Evolutionary conservation across 495 filamentous ascomycete genomes (phyloP), one percentile per base, ranked within the genome.

Genomic region (Aspergillus nidulans): DNA sequence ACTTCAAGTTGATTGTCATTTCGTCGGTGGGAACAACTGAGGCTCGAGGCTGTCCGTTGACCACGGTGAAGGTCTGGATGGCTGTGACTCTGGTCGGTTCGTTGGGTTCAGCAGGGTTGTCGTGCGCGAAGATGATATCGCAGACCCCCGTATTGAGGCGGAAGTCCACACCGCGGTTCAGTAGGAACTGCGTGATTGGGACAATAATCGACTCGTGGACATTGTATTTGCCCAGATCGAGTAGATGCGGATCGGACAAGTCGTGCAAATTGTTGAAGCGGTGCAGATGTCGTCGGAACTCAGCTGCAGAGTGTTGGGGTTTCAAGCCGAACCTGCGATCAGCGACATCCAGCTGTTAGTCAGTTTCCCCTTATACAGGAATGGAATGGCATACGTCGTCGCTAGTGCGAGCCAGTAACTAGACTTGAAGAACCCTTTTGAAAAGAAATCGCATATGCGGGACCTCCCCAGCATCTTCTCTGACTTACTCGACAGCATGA

Each of bases 131-230:
- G 39, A 61, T 47, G 44, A 72, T 63, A 30, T 70, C 57, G 8
- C 40, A 63, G 20, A 73, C 62, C 18, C 51, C 71, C 28, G 67
- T 70, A 48, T 68, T 41, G 49, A 69, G 73, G 10, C 48, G 69
- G 52, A 77, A 79, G 41, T 76, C 70, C n/a, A 78, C 75, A 2
- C 72, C 72, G 16, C 63, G 57, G 53, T 18, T 66, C 51, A 2
- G 30, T 12, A 79, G 71, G 52, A 71, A 76, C 4, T 63, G 54
- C 13, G 63, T 62, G 6, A 76, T 66, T 0, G 76, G 75, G 9
- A 63, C 48, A 15, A 70, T 63, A 24, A 78, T 68, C 0, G 69
- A 69, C 19, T 77, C 73, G 54, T 73, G 67, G 9, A 69, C 65
- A 41, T 75, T 74, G 56, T 69, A 72, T 6, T 59, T 63, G 3